Conservation (phyloP, 768 basidiomycete genomes). For the Russula earlei region DNA sequence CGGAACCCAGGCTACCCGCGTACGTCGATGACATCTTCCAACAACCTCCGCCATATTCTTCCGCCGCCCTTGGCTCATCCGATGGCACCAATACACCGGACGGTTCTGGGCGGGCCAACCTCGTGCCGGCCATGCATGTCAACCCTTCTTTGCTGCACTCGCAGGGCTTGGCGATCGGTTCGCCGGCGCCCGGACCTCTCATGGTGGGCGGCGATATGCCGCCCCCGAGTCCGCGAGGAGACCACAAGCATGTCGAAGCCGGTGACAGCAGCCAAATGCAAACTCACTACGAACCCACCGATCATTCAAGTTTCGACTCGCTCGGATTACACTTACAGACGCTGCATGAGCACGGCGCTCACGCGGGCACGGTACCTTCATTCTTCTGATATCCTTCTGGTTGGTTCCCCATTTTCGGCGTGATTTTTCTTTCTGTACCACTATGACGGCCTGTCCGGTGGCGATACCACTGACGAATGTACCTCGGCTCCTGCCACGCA, state of each 20-base stretch:
- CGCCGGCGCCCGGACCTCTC: background rate
- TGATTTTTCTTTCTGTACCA: conserved; percentile 1
- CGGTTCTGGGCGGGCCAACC: background rate
- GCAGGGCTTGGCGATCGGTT: background rate
- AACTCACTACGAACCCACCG: background rate
- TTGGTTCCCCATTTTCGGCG: background rate
- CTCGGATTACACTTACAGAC: conserved; percentile 28
- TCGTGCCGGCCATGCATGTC: conserved; percentile 4
- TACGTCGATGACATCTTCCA: background rate
- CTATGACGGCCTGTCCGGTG: background rate
- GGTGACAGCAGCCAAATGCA: background rate
- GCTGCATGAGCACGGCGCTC: conserved; percentile 24
- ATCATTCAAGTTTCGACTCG: conserved; percentile 27
- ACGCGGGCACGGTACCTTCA: conserved; percentile 2
- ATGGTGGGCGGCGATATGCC: background rate
- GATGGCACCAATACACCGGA: background rate
- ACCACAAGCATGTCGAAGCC: background rate
- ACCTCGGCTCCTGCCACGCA: background rate
- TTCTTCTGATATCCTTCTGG: conserved; percentile 14
- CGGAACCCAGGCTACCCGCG: background rate
- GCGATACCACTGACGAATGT: conserved; percentile 1
- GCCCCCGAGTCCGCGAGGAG: background rate
- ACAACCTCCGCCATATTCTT: background rate
- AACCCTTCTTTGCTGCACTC: conserved; percentile 10
- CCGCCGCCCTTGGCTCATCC: background rate